These are phyloP conservation scores for Yamadazyma trypodendri DNA, from an alignment of 1,139 yeast genomes.

Conservation along the genomic window DNA sequence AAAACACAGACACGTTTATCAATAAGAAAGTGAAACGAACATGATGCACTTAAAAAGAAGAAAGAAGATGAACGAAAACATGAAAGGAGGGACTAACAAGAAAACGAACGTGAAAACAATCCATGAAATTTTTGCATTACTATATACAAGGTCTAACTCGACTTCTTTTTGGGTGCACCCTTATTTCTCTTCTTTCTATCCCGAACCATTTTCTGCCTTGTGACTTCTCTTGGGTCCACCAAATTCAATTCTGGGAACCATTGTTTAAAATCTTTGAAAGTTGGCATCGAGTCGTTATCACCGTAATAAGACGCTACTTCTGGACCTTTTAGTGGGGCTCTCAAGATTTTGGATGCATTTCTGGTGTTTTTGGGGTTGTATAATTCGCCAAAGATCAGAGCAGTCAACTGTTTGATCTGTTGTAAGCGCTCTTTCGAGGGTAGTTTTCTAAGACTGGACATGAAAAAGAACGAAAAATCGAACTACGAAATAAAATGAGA, in stretches of 20 bases:
- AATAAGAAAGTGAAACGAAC: conserved; percentile 10
- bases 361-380: conserved; percentile 68
- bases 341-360: conserved; percentile 75
- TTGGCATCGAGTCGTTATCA: conserved; percentile 61
- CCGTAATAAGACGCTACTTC: conserved; percentile 74
- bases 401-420: conserved; percentile 29
- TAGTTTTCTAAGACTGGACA: conserved; percentile 13
- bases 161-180: conserved; percentile 85
- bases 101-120: no score
- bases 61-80: no score
- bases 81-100: no score
- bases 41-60: no score
- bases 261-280: conserved; percentile 56
- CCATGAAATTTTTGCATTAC: background rate
- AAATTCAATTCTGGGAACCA: conserved; percentile 60
- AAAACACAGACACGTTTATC: conserved; percentile 16
- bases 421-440: conserved; percentile 30
- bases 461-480: conserved; percentile 21
- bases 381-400: conserved; percentile 31
- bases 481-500: conserved; percentile 8
- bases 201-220: conserved; percentile 62
- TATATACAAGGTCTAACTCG: conserved; percentile 9
- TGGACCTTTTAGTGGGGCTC: conserved; percentile 76
- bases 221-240: conserved; percentile 72
- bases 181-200: conserved; percentile 84